A percentile compares a stretch with the other conserved stretches of the same genome.
phyloP scores from a whole-genome alignment of 2,329 filamentous ascomycete genomes.

The Periconia sp. region DNA sequence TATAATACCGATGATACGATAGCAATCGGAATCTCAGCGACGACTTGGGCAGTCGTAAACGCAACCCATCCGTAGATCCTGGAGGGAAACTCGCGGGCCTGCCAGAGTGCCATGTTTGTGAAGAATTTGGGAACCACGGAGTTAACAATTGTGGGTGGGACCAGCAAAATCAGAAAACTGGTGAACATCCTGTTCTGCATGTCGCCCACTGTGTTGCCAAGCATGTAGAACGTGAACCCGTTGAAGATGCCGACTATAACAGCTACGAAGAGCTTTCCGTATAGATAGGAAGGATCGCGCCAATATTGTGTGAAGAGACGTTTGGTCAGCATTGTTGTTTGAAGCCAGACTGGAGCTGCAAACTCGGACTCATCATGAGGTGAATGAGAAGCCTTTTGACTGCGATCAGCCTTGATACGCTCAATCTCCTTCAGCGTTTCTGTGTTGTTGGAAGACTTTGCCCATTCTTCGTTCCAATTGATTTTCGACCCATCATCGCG shows the following conservation, averaged over 20 bases:
- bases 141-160: slow-evolving; percentile 76
- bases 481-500: slow-evolving; percentile 61
- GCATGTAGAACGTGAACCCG: slow-evolving; percentile 77
- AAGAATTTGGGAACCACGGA: slow-evolving; percentile 79
- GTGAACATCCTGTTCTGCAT: slow-evolving; percentile 83
- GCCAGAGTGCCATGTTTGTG: slow-evolving; percentile 73
- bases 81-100: slow-evolving; percentile 73
- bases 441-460: slow-evolving; percentile 66
- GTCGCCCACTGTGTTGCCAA: slow-evolving; percentile 68
- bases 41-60: slow-evolving; percentile 74
- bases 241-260: slow-evolving; percentile 78
- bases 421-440: slow-evolving; percentile 69
- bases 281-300: slow-evolving; percentile 77
- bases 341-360: slow-evolving; percentile 67
- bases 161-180: slow-evolving; percentile 61
- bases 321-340: slow-evolving; percentile 71
- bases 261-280: slow-evolving; percentile 75
- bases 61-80: slow-evolving; percentile 80
- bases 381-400: slow-evolving; percentile 48
- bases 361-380: slow-evolving; percentile 59
- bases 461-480: slow-evolving; percentile 80
- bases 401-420: slow-evolving; percentile 64
- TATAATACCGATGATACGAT: slow-evolving; percentile 71
- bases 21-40: slow-evolving; percentile 74
- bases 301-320: slow-evolving; percentile 76